These are phyloP conservation scores for Rubia tinctorum DNA, from an alignment of 305 asterid genomes.

Conservation along the genomic window DNA sequence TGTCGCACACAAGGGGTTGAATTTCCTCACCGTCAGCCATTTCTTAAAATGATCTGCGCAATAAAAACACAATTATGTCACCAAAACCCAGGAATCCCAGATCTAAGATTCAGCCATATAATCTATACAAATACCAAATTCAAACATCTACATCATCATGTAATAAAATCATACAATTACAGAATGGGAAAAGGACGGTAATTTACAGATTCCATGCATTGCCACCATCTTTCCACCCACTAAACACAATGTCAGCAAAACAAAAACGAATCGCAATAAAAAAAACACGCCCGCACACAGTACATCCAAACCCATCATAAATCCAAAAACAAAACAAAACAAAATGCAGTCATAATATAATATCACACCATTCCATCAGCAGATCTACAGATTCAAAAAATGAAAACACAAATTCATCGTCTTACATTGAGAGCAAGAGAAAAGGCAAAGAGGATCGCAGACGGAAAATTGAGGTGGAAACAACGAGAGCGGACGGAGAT, in stretches of 20 bases:
- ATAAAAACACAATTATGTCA: not conserved
- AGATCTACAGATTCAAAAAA: not conserved
- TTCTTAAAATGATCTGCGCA: conserved; percentile 24
- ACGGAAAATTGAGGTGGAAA: not conserved
- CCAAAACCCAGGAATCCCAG: not conserved
- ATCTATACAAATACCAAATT: not conserved
- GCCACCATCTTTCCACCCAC: too few relatives aligned
- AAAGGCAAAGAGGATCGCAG: not conserved
- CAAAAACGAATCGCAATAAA: not conserved
- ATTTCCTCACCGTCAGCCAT: conserved; percentile 91
- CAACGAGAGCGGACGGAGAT: not conserved
- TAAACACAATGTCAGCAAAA: not conserved
- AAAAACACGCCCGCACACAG: too few relatives aligned
- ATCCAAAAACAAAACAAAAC: not conserved
- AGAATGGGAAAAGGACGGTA: not conserved
- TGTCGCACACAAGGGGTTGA: conserved; percentile 88
- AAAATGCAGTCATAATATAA: not conserved
- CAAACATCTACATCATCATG: not conserved
- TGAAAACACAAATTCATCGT: not conserved
- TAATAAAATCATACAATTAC: too few relatives aligned
- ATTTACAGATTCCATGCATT: not conserved
- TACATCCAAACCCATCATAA: not conserved
- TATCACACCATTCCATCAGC: not conserved
- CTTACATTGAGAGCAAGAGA: not conserved
- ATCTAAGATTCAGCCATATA: not conserved